phyloP scores from a whole-genome alignment of 257 asterid genomes.

The Euphrasia confusa region DNA sequence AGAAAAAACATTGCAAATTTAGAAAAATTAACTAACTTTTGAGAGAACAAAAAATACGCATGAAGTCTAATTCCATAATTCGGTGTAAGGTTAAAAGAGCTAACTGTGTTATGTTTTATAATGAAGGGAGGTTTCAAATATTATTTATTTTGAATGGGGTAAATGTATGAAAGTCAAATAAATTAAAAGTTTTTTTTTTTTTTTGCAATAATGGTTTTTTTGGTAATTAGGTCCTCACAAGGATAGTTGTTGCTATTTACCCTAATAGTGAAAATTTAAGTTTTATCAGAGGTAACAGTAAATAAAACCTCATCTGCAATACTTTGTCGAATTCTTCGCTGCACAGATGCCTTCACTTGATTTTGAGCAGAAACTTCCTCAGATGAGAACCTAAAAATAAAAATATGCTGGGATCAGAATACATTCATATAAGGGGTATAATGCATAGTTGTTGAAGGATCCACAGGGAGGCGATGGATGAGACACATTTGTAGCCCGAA shows the following conservation, averaged over 20 bases:
- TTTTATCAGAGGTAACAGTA: slow-evolving; percentile 12
- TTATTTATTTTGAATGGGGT: too few species aligned
- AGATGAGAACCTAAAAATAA: slow-evolving; percentile 64
- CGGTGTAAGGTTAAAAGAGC: too few species aligned
- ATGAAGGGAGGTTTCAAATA: too few species aligned
- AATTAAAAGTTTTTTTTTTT: too few species aligned
- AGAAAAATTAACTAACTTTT: too few species aligned
- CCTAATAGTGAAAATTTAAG: not conserved
- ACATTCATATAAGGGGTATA: slow-evolving; percentile 8
- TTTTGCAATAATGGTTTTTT: not conserved
- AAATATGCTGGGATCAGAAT: slow-evolving; percentile 15
- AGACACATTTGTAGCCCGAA: too few species aligned
- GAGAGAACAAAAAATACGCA: too few species aligned
- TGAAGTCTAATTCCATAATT: too few species aligned
- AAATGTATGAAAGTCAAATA: too few species aligned
- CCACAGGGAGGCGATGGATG: too few species aligned
- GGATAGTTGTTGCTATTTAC: not conserved
- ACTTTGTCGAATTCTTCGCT: slow-evolving; percentile 87
- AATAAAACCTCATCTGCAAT: slow-evolving; percentile 78
- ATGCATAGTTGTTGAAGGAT: too few species aligned
- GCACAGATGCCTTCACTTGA: slow-evolving; percentile 99
- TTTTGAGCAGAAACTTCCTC: slow-evolving; percentile 98
- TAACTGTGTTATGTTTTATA: too few species aligned
- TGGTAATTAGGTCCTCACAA: not conserved
- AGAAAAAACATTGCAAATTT: not conserved